Conservation (phyloP, 768 basidiomycete genomes). For the Naganishia randhawae region DNA sequence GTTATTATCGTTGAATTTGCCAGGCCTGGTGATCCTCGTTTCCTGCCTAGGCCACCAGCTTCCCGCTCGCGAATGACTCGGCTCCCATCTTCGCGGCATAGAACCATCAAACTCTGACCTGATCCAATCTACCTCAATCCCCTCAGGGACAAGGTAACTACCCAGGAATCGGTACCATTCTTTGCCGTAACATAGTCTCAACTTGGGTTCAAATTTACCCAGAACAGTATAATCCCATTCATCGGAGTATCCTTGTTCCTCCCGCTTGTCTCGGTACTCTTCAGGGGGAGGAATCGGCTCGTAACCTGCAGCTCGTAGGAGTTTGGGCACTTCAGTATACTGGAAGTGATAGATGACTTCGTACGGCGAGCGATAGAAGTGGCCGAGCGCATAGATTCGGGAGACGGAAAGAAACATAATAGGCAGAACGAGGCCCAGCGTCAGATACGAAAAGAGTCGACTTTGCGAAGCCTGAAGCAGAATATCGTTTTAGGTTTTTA, state of each 20-base stretch:
- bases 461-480: constrained; percentile 67
- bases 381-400: constrained; percentile 74
- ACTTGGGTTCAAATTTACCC: constrained; percentile 58
- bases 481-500: not conserved
- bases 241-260: constrained; percentile 60
- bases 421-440: constrained; percentile 65
- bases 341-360: constrained; percentile 68
- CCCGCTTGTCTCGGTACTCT: constrained; percentile 50
- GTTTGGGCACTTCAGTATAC: constrained; percentile 69
- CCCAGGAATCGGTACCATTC: constrained; percentile 96
- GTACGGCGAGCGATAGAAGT: constrained; percentile 89
- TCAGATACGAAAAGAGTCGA: constrained; percentile 69
- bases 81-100: constrained; percentile 75
- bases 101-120: constrained; percentile 88
- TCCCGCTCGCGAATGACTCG: constrained; percentile 48
- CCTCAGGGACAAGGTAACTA: constrained; percentile 79
- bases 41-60: constrained; percentile 60
- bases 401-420: constrained; percentile 69
- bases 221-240: constrained; percentile 58
- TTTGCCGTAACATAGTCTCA: constrained; percentile 80
- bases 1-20: constrained; percentile 79
- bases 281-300: constrained; percentile 44
- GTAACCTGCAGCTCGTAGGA: constrained; percentile 57
- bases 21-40: constrained; percentile 61
- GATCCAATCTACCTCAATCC: constrained; percentile 77